Percentiles rank a stretch among this genome's conserved stretches.
These are phyloP conservation scores for Trichoderma atroviride DNA, from an alignment of 2,329 filamentous ascomycete species.

Conservation along the genomic window DNA sequence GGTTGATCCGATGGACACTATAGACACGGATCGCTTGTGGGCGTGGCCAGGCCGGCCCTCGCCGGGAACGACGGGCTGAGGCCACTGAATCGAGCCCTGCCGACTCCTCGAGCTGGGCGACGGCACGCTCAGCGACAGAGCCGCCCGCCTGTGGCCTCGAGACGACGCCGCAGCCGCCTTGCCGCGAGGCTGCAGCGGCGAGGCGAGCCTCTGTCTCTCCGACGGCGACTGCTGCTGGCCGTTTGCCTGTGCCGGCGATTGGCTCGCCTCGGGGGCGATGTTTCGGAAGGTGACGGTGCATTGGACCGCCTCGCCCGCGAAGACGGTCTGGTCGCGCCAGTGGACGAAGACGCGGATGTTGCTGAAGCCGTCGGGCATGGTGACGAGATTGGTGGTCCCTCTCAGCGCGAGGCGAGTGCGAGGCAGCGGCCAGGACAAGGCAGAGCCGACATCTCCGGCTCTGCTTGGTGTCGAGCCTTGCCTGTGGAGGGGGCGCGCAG, in stretches of 20 bases:
- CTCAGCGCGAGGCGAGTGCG: conserved; percentile 39
- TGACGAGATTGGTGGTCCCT: conserved; percentile 38
- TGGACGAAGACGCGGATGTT: conserved; percentile 95
- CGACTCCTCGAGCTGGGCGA: conserved; percentile 49
- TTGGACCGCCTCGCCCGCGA: conserved; percentile 93
- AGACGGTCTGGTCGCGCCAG: conserved; percentile 93
- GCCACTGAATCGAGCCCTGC: conserved; percentile 53
- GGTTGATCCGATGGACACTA: conserved; percentile 72
- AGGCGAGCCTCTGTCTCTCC: conserved; percentile 45
- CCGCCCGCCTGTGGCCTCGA: conserved; percentile 64
- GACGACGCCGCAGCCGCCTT: conserved; percentile 46
- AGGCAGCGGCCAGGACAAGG: conserved; percentile 33
- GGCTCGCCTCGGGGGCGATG: conserved; percentile 55
- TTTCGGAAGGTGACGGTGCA: conserved; percentile 98
- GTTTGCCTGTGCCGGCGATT: conserved; percentile 30
- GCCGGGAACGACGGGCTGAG: conserved; percentile 37
- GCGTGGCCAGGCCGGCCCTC: conserved; percentile 51
- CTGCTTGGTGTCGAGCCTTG: conserved; percentile 33
- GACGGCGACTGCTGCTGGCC: conserved; percentile 32
- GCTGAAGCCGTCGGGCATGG: conserved; percentile 54
- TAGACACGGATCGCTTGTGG: conserved; percentile 78
- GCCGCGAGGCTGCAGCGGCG: conserved; percentile 48
- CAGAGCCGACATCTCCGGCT: conserved; percentile 42
- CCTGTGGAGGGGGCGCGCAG: conserved; percentile 19
- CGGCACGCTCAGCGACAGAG: conserved; percentile 65